Evolutionary conservation across 2,329 filamentous ascomycete species (phyloP), one percentile per base, ranked within the genome.

Genomic region (Didymella exigua): DNA sequence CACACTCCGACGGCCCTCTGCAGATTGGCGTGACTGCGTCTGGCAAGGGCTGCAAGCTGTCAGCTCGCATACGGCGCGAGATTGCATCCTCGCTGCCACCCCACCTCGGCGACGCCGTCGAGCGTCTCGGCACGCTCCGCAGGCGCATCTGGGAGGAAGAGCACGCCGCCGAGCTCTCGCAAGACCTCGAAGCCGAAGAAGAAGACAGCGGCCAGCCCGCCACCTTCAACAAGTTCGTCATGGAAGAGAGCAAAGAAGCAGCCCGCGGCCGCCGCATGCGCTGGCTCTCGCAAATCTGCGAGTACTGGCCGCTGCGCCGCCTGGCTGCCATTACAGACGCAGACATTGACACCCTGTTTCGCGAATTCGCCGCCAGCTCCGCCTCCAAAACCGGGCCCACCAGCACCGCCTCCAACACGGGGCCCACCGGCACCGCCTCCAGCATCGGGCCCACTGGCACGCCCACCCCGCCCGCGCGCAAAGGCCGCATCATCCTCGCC

Each of bases 11-110:
- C 69, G 95, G 95, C 0, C 93, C 95, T 9, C 81, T 99, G 34
- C 95, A 98, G 72, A 89, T 99, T 57, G 95, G 95, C 58, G 89
- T 99, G 54, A 98, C 95, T 3, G 98, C 95, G 0, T 97, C 96
- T 54, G 93, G 95, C 18, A 88, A 90, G 66, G 95, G 95, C 1
- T 98, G 95, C 79, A 97, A 96, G 76, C 84, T 99, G 26, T 91
- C 95, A 5, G 91, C 91, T 9, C 84, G 95, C 23, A 91, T 99
- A 66, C 86, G 93, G 14, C 85, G 95, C 52, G 95, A 98, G 68
- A 89, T 99, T 57, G 89, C 91, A 2, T 84, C 92, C 0, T 86
- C 87, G 0, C 81, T 99, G 3, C 95, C 95, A 0, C 73, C 81
- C 1, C 83, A 89, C 16, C 82, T 98, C 5, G 95, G 95, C 5